Base-by-base conservation (phyloP, 352 stramenopile genomes). In the Lagenidium giganteum region DNA sequence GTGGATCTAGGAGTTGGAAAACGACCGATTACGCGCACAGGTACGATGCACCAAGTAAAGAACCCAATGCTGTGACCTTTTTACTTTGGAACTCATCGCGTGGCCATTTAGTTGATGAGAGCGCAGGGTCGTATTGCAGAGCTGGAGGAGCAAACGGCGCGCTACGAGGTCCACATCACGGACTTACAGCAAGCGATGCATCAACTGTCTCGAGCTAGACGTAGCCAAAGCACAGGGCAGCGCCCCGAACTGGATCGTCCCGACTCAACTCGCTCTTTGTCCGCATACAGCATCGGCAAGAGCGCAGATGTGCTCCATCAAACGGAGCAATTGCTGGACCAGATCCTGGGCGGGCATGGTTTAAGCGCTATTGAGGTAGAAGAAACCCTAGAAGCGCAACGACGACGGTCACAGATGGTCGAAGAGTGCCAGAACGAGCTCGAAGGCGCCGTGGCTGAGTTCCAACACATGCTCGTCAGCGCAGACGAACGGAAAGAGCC, bases 361-460 rank as follows among this genome's bases (percentile, higher is more conserved):
- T 32, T 13, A 32, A 32, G 27, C 27, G 35, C 31, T 12, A 12
- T 36, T 8, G 28, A 57, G 0, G 47, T 54, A 18, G 47, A 54
- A 21, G 41, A 54, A 9, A 51, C 29, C 12, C 17, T 14, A 16
- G 70, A 75, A 32, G 59, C 64, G 12, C 64, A 85, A 26, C 64
- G 67, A 20, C 54, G 70, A 20, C 59, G 62, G 24, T 78, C 68
- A 3, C 42, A 72, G 45, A 82, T 89, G 63, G 74, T 86, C 20
- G 48, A 64, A 29, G 70, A 72, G 28, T 89, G 76, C 23, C 59
- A 85, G 45, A 68, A 64, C 33, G 70, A 89, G 39, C 53, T 87
- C 0, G 51, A 78, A 42, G 54, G 52, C 31, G 74, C 70, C 0
- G 64, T 87, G 36, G 55, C 63, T 33, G 73, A 89, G 53, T 89